A percentile compares a stretch with the other conserved stretches of the same genome.
Evolutionary conservation across 129 eudicot genomes (phyloP).

Genomic region (Arctium lappa): DNA sequence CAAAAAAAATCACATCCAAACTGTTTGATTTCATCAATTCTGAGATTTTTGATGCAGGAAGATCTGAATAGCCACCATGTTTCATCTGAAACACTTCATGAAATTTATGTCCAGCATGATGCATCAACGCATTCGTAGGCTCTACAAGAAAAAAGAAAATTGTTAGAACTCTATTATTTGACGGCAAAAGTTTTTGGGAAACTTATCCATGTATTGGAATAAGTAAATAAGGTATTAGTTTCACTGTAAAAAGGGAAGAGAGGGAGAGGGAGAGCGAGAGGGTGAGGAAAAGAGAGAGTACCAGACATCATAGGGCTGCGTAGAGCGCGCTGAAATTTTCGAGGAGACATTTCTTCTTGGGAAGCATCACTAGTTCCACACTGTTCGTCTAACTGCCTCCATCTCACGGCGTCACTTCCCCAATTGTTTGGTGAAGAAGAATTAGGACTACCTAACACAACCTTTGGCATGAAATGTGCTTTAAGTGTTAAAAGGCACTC

Average conservation of each 20-base stretch:
- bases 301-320: conserved; percentile 59
- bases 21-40: conserved; percentile 87
- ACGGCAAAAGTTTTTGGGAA: not conserved
- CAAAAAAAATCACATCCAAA: conserved; percentile 59
- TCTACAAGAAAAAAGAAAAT: conserved; percentile 34
- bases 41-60: conserved; percentile 75
- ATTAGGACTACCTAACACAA: conserved; percentile 29
- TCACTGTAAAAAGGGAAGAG: not conserved
- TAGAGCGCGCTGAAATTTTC: conserved; percentile 42
- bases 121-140: conserved; percentile 44
- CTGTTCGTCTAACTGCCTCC: conserved; percentile 35
- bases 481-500: conserved; percentile 74
- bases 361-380: conserved; percentile 25
- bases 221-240: not conserved
- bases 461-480: conserved; percentile 49
- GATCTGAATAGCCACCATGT: conserved; percentile 72
- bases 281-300: conserved; percentile 18
- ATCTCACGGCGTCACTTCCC: conserved; percentile 39
- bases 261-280: not conserved
- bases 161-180: not conserved
- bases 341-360: conserved; percentile 29
- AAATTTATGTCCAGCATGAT: conserved; percentile 73
- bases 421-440: conserved; percentile 23
- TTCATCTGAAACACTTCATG: conserved; percentile 93
- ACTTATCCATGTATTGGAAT: not conserved